Base-by-base conservation (phyloP, 345 rosid genomes). In the Theobroma cacao region DNA sequence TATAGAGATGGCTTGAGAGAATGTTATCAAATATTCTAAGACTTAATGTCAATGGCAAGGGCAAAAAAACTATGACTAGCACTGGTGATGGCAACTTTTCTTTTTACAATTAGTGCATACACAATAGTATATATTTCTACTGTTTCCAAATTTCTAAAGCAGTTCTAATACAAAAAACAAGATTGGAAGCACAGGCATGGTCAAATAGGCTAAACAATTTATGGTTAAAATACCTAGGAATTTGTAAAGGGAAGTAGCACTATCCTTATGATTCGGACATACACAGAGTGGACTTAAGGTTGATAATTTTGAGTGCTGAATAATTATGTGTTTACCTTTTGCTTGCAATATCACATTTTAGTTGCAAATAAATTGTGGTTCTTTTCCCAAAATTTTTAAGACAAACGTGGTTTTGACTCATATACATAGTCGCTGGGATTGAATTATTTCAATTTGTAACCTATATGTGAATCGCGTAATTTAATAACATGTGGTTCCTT, bases 401-500 rank as follows among this genome's bases (percentile, higher is more conserved):
- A 41, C 31, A 61, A 38, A 43, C 34, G 72, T 56, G 18, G 18
- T 56, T 68, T 50, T n/a, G 33, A 78, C 41, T 75, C 47, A 72
- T 50, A 68, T 47, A 45, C 65, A 58, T n/a, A 73, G 14, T 20
- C 66, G 12, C 53, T 56, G 34, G 70, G 73, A 47, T 43, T 62
- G 69, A 20, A 36, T 72, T 76, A 69, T 63, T 53, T 78, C 53
- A 18, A 73, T 34, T 78, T 77, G 48, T 68, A 63, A 20, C 48
- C 58, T 69, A 24, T 38, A 48, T 20, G 7, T 55, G 18, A 79
- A 75, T 72, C 79, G 60, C 70, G 69, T 81, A 50, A 81, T 75
- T 77, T 84, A 82, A 68, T 77, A 73, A 74, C 61, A 28, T 26
- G 61, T 64, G 81, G 28, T 76, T 84, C 64, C 53, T 47, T 74